Base-by-base conservation (phyloP, 2,329 filamentous ascomycete genomes). In the Aspergillus niger region DNA sequence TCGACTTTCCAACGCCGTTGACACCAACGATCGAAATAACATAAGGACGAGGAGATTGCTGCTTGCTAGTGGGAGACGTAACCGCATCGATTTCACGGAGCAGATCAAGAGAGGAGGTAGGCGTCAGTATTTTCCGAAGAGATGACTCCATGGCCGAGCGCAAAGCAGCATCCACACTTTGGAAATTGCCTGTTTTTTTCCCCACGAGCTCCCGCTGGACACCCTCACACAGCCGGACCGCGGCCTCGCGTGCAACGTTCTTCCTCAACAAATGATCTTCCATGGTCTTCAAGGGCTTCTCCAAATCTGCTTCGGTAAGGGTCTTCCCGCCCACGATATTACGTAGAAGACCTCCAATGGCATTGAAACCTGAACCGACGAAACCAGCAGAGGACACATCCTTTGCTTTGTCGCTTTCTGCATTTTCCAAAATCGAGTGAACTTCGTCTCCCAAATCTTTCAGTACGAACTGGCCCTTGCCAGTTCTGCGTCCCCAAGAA, bases 11-110 rank as follows among this genome's bases (percentile, higher is more conserved):
- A 39, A 99, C 95, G 57, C 95, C 95, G 76, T 99, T 99, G 74
- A 99, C 95, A 63, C 95, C 95, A 47, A 99, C 95, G 63, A 99
- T 97, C 59, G 92, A 97, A 74, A 99, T 96, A 70, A 98, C 94
- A 74, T 98, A 99, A 47, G 95, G 95, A 3, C 95, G 89, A 20
- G 85, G 78, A 61, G 85, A 81, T 62, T 88, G 82, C 30, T 87
- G 88, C 3, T 87, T 85, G 22, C 80, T 82, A 0, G 89, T 80
- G 1, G 91, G 89, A 10, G 86, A 82, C 6, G 87, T 89, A 63
- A 96, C 86, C 48, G 89, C 85, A 72, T 94, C 89, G 68, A 99
- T 98, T 74, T 97, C 92, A 69, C 93, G 92, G 50, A 99, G 88
- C 52, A 99, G 87, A 77, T 99, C 95, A 65, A 98, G 85, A 3